Evolutionary conservation across 768 basidiomycete genomes (phyloP).

Genomic region (Termitomyces sp.): DNA sequence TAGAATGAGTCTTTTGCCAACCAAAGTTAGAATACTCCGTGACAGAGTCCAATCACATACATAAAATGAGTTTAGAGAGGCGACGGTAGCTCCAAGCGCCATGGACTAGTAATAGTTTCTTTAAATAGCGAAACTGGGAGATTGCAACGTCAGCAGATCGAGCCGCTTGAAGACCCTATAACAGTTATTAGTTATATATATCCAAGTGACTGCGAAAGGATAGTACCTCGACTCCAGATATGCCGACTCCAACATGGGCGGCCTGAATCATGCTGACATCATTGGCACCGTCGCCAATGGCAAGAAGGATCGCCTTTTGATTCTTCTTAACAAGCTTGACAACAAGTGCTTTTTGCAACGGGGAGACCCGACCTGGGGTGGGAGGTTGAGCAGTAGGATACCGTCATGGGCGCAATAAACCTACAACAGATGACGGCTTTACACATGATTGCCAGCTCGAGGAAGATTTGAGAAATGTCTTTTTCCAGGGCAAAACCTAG

Average conservation of each 20-base stretch:
- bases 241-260: conserved; percentile 95
- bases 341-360: conserved; percentile 94
- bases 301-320: conserved; percentile 87
- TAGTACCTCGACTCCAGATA: conserved; percentile 90
- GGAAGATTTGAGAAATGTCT: conserved; percentile 81
- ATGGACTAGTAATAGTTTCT: conserved; percentile 93
- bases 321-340: conserved; percentile 99
- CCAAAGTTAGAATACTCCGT: conserved; percentile 3
- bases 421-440: conserved; percentile 97
- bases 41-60: conserved; percentile 43
- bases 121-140: conserved; percentile 93
- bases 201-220: not conserved
- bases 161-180: conserved; percentile 93
- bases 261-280: conserved; percentile 99
- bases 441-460: conserved; percentile 96
- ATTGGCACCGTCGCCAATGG: conserved; percentile 97
- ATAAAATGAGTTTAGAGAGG: conserved; percentile 91
- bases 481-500: conserved; percentile 91
- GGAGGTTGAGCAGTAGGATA: conserved; percentile 2
- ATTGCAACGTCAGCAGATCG: conserved; percentile 97
- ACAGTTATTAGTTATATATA: not conserved
- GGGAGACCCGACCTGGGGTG: conserved; percentile 85
- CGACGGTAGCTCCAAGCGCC: conserved; percentile 99
- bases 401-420: conserved; percentile 22
- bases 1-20: conserved; percentile 83